Base-by-base conservation (phyloP, 2,329 filamentous ascomycete genomes). In the Pyrenophora teres region DNA sequence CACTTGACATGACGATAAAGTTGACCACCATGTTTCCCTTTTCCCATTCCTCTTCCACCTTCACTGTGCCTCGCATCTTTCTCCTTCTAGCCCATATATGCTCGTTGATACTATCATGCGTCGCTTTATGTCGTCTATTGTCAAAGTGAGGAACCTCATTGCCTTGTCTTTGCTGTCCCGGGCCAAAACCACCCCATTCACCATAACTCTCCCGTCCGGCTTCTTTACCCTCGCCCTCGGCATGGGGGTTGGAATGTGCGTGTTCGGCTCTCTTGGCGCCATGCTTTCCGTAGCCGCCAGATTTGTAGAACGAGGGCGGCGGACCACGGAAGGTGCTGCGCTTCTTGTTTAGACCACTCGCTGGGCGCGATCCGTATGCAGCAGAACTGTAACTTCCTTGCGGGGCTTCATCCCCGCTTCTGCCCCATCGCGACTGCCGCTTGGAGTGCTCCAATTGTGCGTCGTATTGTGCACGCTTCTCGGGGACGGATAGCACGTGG, bases 221-320 rank as follows among this genome's bases (percentile, higher is more conserved):
- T 3, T 63, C 65, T 39, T 62, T 60, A 35, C 16, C 49, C 12
- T 30, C 8, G 2, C 43, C 50, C 8, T 38, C 30, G 15, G 53
- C 23, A 31, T 62, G 53, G 5, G 64, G 52, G 19, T 67, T 57
- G 13, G 69, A 63, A 21, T 74, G 63, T 2, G 76, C 75, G 48
- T 77, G 65, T 31, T 80, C 79, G 46, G 75, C 74, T 32, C 85
- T 73, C 75, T 88, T 88, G 31, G 81, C 81, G 2, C 76, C 70
- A 52, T 89, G 83, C 2, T 77, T 72, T 40, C 89, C 90, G 82
- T 91, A 95, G 3, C 89, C 90, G 4, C 91, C 92, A 55, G 82
- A 86, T 15, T 87, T 83, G 74, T 91, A 97, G 77, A 97, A 97
- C 58, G 86, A 90, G 0, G 93, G 92, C 43, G 94, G 92, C 3